Base-by-base conservation (phyloP, 2,329 filamentous ascomycete genomes). In the Fusarium phyllophilum region DNA sequence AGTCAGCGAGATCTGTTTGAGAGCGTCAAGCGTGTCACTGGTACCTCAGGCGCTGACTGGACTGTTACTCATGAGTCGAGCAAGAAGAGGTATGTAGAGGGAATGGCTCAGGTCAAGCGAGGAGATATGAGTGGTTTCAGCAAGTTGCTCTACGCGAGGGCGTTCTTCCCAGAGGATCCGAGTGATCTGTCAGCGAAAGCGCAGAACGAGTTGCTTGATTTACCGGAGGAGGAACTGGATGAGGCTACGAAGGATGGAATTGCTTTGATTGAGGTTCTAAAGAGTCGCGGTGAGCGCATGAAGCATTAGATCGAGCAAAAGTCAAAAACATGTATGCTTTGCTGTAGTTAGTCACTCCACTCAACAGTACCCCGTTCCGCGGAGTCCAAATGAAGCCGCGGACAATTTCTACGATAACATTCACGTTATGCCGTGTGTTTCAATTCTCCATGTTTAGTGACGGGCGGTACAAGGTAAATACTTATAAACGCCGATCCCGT, bases 1-100 rank as follows among this genome's bases (percentile, higher is more conserved):
- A 89, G 80, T 68, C 91, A 93, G 77, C 84, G 84, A 33, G 90
- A 93, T 13, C 92, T 93, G 81, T 85, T 93, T 67, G 87, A 87
- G 44, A 86, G 85, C 29, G 82, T 90, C 24, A 85, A 90, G 74
- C 87, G 89, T 1, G 90, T 90, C 20, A 88, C 88, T 0, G 86
- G 85, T 0, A 89, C 87, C 2, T 86, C 81, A 3, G 87, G 90
- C 44, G 80, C 79, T 0, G 90, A 92, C 76, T 93, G 91, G 91
- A 85, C 79, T 9, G 84, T 93, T 58, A 83, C 75, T 1, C 80
- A 85, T 14, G 85, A 90, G 79, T 69, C 79, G 0, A 81, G 83
- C 1, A 77, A 81, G 56, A 79, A 89, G 78, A 84, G 89, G 36
- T 88, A 85, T 49, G 78, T 81, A 38, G 83, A 86, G 1, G 89